Base-by-base conservation (phyloP, 2,329 filamentous ascomycete species). In the Xylaria sp. region DNA sequence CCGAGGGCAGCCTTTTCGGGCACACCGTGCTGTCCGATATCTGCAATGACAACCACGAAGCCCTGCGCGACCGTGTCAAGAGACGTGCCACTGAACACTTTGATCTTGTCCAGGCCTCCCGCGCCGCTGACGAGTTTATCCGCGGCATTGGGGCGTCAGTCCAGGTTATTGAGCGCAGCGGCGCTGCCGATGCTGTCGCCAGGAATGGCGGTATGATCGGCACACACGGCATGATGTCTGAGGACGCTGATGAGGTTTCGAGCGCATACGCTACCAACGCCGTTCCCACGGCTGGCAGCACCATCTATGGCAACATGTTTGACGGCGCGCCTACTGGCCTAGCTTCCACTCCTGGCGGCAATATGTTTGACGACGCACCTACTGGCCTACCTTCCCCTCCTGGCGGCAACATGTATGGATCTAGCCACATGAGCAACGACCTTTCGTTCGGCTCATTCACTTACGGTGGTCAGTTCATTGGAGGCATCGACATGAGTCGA, bases 1-100 rank as follows among this genome's bases (percentile, higher is more conserved):
- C 21, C 11, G 17, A 48, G 1, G 59, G 57, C 18, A 45, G 42
- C 7, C 46, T 60, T 2, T 63, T 61, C 39, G 37, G 41, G 4
- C 44, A 42, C 7, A 29, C 16, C 2, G 17, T 62, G 17, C 7
- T 29, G 9, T 29, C 26, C 17, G 34, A 41, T 17, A 4, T 7
- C 16, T 39, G 20, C 16, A 7, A 13, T 5, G 40, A 34, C 2
- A 38, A 16, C 39, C 7, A 5, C 16, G 8, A 9, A 11, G 13
- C 11, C 11, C 37, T 50, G 41, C 29, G 41, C 16, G 2, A 40
- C 2, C 11, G 11, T 16, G 46, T 46, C 37, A 17, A 24, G 4
- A 48, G 21, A 16, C 7, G 18, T 26, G 46, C 38, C 17, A 8
- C 8, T 19, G 16, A 42, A 8, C 44, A 40, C 39, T 48, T 26